These are phyloP conservation scores for Peziza echinospora DNA, from an alignment of 495 filamentous ascomycete genomes.

Conservation along the genomic window DNA sequence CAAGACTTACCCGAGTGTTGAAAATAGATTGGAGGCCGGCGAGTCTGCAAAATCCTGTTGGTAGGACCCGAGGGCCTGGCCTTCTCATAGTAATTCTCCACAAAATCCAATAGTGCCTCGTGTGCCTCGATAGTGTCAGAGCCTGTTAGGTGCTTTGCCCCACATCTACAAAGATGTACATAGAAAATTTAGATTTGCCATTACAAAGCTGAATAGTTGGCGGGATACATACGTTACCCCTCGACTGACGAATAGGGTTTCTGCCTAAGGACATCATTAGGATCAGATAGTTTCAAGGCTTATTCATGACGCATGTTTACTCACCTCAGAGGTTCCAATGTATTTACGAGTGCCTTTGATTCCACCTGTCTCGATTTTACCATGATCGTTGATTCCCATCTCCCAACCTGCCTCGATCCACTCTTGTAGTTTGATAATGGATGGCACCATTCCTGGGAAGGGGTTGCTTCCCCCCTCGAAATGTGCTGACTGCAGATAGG, in stretches of 20 bases:
- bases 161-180: constrained; percentile 23
- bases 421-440: constrained; percentile 68
- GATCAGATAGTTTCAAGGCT: constrained; percentile 6
- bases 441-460: constrained; percentile 43
- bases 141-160: constrained; percentile 1
- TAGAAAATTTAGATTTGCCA: constrained; percentile 26
- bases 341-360: constrained; percentile 79
- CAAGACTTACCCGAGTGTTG: constrained; percentile 32
- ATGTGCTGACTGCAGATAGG: constrained; percentile 43
- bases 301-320: constrained; percentile 2
- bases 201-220: constrained; percentile 8
- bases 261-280: constrained; percentile 46
- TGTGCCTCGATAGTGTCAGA: constrained; percentile 27
- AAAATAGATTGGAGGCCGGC: constrained; percentile 67
- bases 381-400: constrained; percentile 51
- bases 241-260: constrained; percentile 42
- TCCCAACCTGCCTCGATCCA: constrained; percentile 85
- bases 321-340: constrained; percentile 82
- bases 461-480: constrained; percentile 22
- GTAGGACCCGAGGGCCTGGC: constrained; percentile 22
- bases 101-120: constrained; percentile 36
- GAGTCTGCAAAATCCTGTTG: constrained; percentile 38
- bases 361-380: constrained; percentile 64
- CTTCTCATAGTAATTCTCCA: constrained; percentile 51
- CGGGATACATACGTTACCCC: constrained; percentile 25